Conservation (phyloP, 1,139 yeast species). For the Debaryomycetaceae sp. region DNA sequence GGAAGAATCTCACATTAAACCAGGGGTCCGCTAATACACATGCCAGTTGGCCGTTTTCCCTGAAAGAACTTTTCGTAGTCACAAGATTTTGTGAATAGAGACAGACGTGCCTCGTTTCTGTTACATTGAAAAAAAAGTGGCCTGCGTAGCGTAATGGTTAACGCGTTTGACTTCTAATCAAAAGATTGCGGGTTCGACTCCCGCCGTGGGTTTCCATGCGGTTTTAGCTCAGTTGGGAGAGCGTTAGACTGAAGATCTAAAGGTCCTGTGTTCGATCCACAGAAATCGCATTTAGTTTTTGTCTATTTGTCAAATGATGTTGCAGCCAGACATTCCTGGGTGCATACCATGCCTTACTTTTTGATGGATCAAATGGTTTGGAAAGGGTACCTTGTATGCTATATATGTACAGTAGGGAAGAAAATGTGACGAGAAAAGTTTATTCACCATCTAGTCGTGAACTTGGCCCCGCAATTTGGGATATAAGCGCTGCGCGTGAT, state of each 20-base stretch:
- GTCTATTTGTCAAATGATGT: neutral
- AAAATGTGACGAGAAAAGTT: neutral
- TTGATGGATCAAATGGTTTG: neutral
- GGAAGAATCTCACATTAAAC: too few relatives aligned
- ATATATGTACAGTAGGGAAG: neutral
- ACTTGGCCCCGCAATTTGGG: slow-evolving; percentile 69
- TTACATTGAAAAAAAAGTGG: too few relatives aligned
- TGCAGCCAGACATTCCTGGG: neutral
- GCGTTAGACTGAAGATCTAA: slow-evolving; percentile 79
- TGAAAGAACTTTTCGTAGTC: too few relatives aligned
- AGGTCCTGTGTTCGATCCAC: slow-evolving; percentile 53
- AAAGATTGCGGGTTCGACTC: slow-evolving; percentile 41
- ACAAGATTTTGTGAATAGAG: too few relatives aligned
- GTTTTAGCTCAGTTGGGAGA: slow-evolving; percentile 79
- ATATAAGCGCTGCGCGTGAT: slow-evolving; percentile 74
- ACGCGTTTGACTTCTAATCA: slow-evolving; percentile 40
- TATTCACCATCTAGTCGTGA: slow-evolving; percentile 36
- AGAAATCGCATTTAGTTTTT: slow-evolving; percentile 10
- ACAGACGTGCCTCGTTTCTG: too few relatives aligned
- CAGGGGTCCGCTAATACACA: too few relatives aligned
- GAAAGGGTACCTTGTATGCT: too few relatives aligned
- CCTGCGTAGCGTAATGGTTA: slow-evolving; percentile 41
- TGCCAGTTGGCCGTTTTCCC: too few relatives aligned
- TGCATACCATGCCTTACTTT: neutral
- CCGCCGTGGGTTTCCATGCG: slow-evolving; percentile 32